Evolutionary conservation across 805 yeast species (phyloP), one percentile per base, ranked within the genome.

Genomic region (Lachancea nothofagi): DNA sequence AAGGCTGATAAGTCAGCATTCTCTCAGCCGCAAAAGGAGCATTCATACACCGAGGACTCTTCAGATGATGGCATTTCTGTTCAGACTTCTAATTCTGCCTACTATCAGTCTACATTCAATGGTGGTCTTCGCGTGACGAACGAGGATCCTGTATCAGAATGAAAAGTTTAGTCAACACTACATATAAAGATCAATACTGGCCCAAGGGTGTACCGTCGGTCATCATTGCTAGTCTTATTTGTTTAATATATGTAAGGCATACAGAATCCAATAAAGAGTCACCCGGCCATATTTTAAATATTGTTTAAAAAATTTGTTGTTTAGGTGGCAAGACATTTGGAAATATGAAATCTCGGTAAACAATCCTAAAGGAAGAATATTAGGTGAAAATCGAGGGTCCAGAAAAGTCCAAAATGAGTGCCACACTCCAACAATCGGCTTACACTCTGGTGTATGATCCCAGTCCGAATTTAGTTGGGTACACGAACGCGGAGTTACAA

Each of bases 391-490:
- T 19, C 13, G 35, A n/a, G 10, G 12, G 35, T 32, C n/a, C 13
- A 19, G 15, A 12, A 12, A 13, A 13, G 21, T 12, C 12, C 14
- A 22, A 20, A 26, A 38, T 38, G 42, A 33, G 38, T 21, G 19
- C 31, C 14, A 21, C 23, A 5, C 33, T 38, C 36, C 55, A 54
- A 39, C 56, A 56, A 40, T 50, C 62, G 19, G 88, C 89, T 7
- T 86, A 86, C 59, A 84, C 94, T 21, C 69, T 87, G 66, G 80
- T 87, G 41, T 81, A 76, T 61, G 90, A 87, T 57, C 85, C 89
- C 24, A 72, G 77, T 49, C 69, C 83, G 52, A 74, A 81, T 43
- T 65, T 69, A 41, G 78, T 75, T 62, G 71, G 78, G 51, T 56
- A 64, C 62, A 70, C 86, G 9, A 75, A 75, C 39, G 71, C 77